Conservation (phyloP, 164 flowering plant genomes). For the Akebia trifoliata region DNA sequence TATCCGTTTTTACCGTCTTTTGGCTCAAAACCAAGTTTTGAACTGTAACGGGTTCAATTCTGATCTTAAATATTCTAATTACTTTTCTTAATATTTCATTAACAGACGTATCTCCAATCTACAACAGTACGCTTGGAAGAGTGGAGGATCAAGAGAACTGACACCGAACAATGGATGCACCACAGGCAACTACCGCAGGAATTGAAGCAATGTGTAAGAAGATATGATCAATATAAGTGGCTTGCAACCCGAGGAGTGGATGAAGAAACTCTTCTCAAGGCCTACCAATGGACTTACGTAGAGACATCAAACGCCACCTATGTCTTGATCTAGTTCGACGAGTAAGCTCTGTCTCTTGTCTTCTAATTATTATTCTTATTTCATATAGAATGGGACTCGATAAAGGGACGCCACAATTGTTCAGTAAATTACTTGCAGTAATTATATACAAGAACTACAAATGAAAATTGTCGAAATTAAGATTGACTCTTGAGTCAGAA, state of each 20-base stretch:
- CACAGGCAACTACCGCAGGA: constrained; percentile 89
- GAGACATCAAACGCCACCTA: constrained; percentile 92
- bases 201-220: constrained; percentile 55
- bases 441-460: no score
- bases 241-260: constrained; percentile 87
- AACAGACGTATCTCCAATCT: constrained; percentile 82
- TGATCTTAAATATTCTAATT: not conserved
- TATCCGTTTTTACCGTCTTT: not conserved
- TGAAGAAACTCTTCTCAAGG: constrained; percentile 71
- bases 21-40: not conserved
- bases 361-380: not conserved
- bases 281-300: constrained; percentile 78
- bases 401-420: not conserved
- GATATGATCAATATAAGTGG: constrained; percentile 91
- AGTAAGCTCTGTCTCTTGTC: constrained; percentile 33
- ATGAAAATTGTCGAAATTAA: no score
- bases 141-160: constrained; percentile 87
- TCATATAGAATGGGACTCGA: not conserved
- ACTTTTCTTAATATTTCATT: not conserved
- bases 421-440: no score
- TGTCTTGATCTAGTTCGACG: constrained; percentile 85
- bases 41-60: not conserved
- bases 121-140: constrained; percentile 84
- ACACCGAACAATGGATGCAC: constrained; percentile 96
- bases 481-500: no score